Evolutionary conservation across 768 basidiomycete genomes (phyloP), one percentile per base, ranked within the genome.

Genomic region (Phanerochaete carnosa): DNA sequence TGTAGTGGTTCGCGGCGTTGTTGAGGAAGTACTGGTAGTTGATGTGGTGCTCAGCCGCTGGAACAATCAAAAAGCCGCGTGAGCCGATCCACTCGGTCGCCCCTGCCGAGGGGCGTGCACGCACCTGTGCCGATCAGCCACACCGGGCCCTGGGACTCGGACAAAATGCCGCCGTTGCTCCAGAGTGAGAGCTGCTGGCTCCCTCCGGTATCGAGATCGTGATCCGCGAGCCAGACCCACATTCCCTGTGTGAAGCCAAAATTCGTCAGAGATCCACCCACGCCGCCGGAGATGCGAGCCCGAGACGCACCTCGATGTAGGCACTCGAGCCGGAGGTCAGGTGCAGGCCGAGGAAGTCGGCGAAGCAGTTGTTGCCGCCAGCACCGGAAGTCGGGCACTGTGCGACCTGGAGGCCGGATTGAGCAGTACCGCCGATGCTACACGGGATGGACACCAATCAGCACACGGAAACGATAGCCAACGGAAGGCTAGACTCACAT

Each of bases 141-240:
- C 29, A 91, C 88, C 1, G 90, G 90, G 3, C 90, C 90, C 49
- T 75, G 75, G 6, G 87, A 88, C 70, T 92, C 84, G 1, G 87
- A 89, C 16, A 90, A 72, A 52, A 92, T 82, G 2, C 91, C 91
- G 15, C 91, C 83, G 1, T 86, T 91, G 12, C 69, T 75, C 65
- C 79, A 93, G 23, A 89, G 68, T 16, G 80, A 79, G 55, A 85
- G 72, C 65, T 86, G 85, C 9, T 77, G 70, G n/a, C 69, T 62
- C 26, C 77, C 72, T 53, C 77, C 70, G n/a, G 76, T 73, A 60
- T 92, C 91, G 37, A 92, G 77, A 61, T 90, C 86, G 67, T 93
- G 91, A 67, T 93, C 92, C 13, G 90, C 88, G n/a, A 81, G 76
- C 90, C 90, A 93, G 8, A 89, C 78, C 91, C 90, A 92, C 33